phyloP scores from a whole-genome alignment of 306 rosid genomes.

The Prunus armeniaca region DNA sequence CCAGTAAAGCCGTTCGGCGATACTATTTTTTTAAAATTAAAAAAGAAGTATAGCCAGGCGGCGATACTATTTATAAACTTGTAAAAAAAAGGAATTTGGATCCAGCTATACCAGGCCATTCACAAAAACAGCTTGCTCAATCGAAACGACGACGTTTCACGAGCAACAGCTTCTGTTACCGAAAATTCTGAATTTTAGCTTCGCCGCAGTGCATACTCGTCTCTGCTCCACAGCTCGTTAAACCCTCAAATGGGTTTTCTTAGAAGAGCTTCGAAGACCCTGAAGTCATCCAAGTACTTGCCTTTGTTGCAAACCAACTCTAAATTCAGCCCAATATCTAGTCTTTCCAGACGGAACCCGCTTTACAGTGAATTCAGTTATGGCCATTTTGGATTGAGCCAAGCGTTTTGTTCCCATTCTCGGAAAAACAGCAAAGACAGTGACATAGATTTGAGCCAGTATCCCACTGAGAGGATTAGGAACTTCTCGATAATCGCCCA shows the following conservation, averaged over 20 bases:
- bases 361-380: slow-evolving; percentile 13
- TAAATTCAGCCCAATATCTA: slow-evolving; percentile 14
- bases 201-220: background rate
- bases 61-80: too few species aligned
- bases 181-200: background rate
- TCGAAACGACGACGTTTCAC: background rate
- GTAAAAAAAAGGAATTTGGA: background rate
- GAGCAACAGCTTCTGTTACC: background rate
- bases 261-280: slow-evolving; percentile 45
- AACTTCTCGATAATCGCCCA: slow-evolving; percentile 84
- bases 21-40: too few species aligned
- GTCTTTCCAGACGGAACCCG: slow-evolving; percentile 23
- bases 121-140: background rate
- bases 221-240: slow-evolving; percentile 17
- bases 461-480: slow-evolving; percentile 67
- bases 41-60: too few species aligned
- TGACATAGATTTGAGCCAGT: slow-evolving; percentile 56
- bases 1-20: too few species aligned
- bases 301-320: slow-evolving; percentile 24
- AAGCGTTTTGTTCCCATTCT: slow-evolving; percentile 54
- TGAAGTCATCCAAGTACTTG: slow-evolving; percentile 42
- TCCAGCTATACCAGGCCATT: background rate
- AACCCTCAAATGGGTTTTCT: slow-evolving; percentile 80
- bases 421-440: slow-evolving; percentile 48
- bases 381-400: slow-evolving; percentile 34